phyloP scores from a whole-genome alignment of 2,329 filamentous ascomycete genomes.

The Apiospora aurea region DNA sequence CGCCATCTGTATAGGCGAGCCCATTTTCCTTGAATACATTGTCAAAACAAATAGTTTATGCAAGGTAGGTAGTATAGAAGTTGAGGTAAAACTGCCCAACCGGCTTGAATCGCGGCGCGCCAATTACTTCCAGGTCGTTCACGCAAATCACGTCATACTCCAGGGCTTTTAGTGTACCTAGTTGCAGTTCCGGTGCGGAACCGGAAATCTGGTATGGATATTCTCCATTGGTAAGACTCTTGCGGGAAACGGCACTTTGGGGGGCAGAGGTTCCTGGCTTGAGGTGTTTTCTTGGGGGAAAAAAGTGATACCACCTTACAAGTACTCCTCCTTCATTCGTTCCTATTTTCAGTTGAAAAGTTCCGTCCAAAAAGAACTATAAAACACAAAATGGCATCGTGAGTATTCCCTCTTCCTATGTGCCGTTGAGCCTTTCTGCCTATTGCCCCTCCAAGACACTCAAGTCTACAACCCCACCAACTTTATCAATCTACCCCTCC shows the following conservation, averaged over 20 bases:
- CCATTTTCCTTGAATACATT: not conserved
- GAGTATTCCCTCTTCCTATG: conserved; percentile 4
- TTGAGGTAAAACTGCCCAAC: not conserved
- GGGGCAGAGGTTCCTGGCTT: not conserved
- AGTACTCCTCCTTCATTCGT: not conserved
- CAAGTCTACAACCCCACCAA: not conserved
- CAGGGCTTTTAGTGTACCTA: conserved; percentile 5
- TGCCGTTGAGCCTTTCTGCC: not conserved
- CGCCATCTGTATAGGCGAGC: not conserved
- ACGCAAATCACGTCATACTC: conserved; percentile 16
- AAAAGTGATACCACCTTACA: not conserved
- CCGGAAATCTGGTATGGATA: conserved; percentile 14
- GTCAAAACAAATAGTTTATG: too few relatives aligned
- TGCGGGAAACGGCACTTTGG: conserved; percentile 9
- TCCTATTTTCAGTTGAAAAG: not conserved
- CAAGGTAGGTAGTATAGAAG: not conserved
- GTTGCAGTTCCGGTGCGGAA: conserved; percentile 13
- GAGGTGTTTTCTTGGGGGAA: conserved; percentile 14
- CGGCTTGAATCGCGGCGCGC: not conserved
- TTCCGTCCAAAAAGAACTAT: not conserved
- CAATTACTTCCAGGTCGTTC: conserved; percentile 4
- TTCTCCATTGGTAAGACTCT: conserved; percentile 12
- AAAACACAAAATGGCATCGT: conserved; percentile 20
- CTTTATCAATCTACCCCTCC: conserved; percentile 12
- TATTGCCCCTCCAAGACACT: conserved; percentile 15